Base-by-base conservation (phyloP, 495 filamentous ascomycete genomes). In the Hypoxylon lenormandii region DNA sequence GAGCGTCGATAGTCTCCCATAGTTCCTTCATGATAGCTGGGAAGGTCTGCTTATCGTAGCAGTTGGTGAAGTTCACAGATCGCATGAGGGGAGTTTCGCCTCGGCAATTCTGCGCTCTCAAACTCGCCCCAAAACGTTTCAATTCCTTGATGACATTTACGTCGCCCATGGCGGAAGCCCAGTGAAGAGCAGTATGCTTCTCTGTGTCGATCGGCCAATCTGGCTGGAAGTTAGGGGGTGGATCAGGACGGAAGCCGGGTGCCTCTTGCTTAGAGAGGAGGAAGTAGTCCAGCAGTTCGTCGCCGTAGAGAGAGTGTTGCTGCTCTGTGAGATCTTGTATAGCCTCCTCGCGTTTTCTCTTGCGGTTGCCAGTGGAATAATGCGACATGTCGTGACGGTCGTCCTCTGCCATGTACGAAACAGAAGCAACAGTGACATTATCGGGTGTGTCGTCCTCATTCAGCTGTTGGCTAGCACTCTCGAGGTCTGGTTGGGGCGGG, bases 91-190 rank as follows among this genome's bases (percentile, higher is more conserved):
- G 93, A 0, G 96, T 97, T 78, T 98, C 95, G 55, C 93, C 93
- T 49, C 91, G 89, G 16, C 87, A 80, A 43, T 94, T 94, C 48
- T 87, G 81, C 5, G 85, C 83, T 28, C 86, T 86, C 12, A 89
- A 78, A 55, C 87, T 86, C 8, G 93, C 93, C 33, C 89, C 88
- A 53, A 91, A 91, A 11, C 85, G 84, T 60, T 94, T 88, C 3
- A 98, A 81, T 71, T 94, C 88, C 74, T 88, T 91, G 57, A 97
- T 92, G 28, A 98, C 91, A 23, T 92, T 90, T 15, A 97, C 80
- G 72, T 98, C 95, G 40, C 94, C 95, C 95, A 98, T 98, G n/a
- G 95, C 91, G 60, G 92, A 91, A 15, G 93, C 95, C 95, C 95
- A 98, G 74, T 98, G 95, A 59, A 98, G 83, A 2, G 93, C 93